phyloP scores from a whole-genome alignment of 345 rosid genomes.

The Hevea brasiliensis region DNA sequence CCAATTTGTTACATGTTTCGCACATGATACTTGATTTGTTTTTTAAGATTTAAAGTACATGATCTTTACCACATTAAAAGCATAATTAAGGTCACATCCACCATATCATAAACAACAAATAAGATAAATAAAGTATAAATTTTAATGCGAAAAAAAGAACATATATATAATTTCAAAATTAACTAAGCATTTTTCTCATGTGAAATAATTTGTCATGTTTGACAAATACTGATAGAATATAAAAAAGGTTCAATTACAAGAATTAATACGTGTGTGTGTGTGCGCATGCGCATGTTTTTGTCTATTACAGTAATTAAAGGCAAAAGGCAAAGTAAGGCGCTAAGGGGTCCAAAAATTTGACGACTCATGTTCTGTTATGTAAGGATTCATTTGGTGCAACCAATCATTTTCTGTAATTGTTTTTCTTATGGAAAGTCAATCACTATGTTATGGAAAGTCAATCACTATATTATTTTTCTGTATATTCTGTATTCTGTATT shows the following conservation, averaged over 20 bases:
- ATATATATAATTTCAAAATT: no score
- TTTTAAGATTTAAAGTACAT: not conserved
- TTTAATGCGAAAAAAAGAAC: not conserved
- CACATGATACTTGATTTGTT: no score
- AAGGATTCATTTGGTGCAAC: no score
- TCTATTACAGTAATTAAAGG: no score
- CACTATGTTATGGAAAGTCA: no score
- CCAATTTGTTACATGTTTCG: not conserved
- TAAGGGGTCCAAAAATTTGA: no score
- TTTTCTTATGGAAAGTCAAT: no score
- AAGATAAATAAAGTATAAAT: not conserved
- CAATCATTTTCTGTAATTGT: no score
- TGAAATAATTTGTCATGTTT: not conserved
- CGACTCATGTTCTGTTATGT: no score
- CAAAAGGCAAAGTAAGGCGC: no score
- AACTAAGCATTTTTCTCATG: not conserved
- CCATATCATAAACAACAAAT: not conserved
- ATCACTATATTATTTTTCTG: no score
- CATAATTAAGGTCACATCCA: not conserved
- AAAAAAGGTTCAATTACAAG: not conserved
- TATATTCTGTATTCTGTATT: no score
- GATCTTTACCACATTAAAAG: not conserved
- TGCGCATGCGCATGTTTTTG: not conserved
- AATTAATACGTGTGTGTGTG: not conserved
- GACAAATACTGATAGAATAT: not conserved